These are phyloP conservation scores for Tuber melanosporum DNA, from an alignment of 495 filamentous ascomycete genomes.

Conservation along the genomic window DNA sequence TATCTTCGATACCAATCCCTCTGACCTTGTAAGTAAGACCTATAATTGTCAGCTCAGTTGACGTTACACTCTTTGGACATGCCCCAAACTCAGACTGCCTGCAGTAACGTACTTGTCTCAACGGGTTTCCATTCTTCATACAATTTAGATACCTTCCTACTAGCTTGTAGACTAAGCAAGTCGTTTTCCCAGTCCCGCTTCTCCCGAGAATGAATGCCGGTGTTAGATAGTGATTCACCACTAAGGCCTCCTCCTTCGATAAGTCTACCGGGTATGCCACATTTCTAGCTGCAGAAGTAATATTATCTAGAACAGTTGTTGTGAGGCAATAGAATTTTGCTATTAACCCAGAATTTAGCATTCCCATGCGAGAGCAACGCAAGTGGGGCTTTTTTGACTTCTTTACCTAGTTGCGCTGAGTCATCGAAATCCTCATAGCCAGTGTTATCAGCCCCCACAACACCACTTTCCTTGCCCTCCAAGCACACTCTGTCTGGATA, in stretches of 20 bases:
- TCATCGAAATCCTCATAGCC: neutral
- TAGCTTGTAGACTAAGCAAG: conserved; percentile 46
- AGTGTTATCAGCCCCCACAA: neutral
- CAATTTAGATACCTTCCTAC: conserved; percentile 28
- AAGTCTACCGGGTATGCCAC: conserved; percentile 46
- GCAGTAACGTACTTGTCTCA: conserved; percentile 42
- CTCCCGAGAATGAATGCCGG: conserved; percentile 46
- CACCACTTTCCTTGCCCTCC: neutral
- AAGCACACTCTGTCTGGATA: neutral
- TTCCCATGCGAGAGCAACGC: conserved; percentile 20
- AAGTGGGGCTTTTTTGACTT: conserved; percentile 34
- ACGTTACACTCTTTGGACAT: neutral
- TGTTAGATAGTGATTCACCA: conserved; percentile 43
- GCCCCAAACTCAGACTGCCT: too few species aligned
- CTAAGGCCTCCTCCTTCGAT: conserved; percentile 41
- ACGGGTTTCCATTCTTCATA: conserved; percentile 8
- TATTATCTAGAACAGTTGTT: conserved; percentile 10
- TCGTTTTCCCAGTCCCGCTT: conserved; percentile 49
- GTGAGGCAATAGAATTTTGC: conserved; percentile 27
- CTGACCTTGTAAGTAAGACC: conserved; percentile 47
- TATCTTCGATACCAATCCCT: conserved; percentile 43
- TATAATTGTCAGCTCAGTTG: conserved; percentile 9
- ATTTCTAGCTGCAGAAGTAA: neutral
- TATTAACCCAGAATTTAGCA: neutral
- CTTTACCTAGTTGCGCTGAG: conserved; percentile 15